A percentile compares a stretch with the other conserved stretches of the same genome.
These are phyloP conservation scores for Candolleomyces efflorescens DNA, from an alignment of 768 basidiomycete genomes.

Conservation along the genomic window DNA sequence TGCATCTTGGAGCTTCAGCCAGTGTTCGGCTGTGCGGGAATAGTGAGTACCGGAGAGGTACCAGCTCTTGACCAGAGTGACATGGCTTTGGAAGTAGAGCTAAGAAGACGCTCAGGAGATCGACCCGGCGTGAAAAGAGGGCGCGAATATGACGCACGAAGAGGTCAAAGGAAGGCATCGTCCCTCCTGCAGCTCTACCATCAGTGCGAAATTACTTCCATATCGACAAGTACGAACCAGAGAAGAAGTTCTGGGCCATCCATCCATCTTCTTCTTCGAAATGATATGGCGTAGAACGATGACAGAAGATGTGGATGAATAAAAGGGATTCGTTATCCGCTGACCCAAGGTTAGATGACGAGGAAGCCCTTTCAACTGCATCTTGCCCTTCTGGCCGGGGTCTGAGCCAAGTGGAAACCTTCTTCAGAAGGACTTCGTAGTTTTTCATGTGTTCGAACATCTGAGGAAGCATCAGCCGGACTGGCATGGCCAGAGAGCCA, in stretches of 20 bases:
- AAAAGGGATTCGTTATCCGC: slow-evolving; percentile 42
- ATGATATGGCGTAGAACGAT: slow-evolving; percentile 59
- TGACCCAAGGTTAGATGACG: not conserved
- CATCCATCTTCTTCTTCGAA: slow-evolving; percentile 67
- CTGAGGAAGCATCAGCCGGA: slow-evolving; percentile 20
- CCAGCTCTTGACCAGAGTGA: slow-evolving; percentile 56
- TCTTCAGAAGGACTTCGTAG: slow-evolving; percentile 55
- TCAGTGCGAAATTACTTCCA: no score
- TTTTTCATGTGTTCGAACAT: slow-evolving; percentile 82
- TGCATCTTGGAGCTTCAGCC: slow-evolving; percentile 56
- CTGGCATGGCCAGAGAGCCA: not conserved
- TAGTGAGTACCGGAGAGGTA: slow-evolving; percentile 64
- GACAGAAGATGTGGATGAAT: slow-evolving; percentile 73
- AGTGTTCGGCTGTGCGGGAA: slow-evolving; percentile 58
- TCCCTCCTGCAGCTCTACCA: slow-evolving; percentile 42
- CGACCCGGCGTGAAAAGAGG: not conserved
- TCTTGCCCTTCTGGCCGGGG: slow-evolving; percentile 23
- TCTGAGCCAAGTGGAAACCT: slow-evolving; percentile 62
- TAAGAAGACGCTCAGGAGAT: slow-evolving; percentile 12
- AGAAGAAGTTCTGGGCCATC: slow-evolving; percentile 75
- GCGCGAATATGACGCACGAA: slow-evolving; percentile 29
- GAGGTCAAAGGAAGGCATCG: slow-evolving; percentile 68
- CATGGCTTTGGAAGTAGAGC: slow-evolving; percentile 62
- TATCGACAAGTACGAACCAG: slow-evolving; percentile 28
- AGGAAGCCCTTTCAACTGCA: not conserved